Evolutionary conservation across 257 asterid genomes (phyloP).

Genomic region (Solanum sejunctum): DNA sequence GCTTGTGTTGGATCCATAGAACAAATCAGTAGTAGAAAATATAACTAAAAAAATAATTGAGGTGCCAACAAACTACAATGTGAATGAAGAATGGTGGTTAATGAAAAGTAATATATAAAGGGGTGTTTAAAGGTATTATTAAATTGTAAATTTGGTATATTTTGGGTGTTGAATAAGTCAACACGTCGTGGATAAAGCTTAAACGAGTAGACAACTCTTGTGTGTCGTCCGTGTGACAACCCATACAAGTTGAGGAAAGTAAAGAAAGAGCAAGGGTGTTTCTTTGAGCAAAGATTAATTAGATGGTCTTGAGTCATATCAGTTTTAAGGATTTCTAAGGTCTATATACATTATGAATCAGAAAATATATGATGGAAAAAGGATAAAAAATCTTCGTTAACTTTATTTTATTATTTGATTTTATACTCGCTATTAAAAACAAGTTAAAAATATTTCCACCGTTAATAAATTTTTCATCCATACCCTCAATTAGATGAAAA

Average conservation of each 20-base stretch:
- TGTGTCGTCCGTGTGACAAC: background rate
- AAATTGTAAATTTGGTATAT: background rate
- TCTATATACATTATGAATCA: too few relatives aligned
- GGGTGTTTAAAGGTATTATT: background rate
- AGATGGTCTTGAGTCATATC: too few relatives aligned
- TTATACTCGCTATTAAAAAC: too few relatives aligned
- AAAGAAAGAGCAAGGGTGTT: too few relatives aligned
- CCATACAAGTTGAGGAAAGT: background rate
- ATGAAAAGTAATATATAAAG: background rate
- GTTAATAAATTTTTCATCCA: too few relatives aligned
- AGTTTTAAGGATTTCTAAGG: too few relatives aligned
- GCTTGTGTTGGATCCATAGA: background rate
- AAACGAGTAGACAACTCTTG: background rate
- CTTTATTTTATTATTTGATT: too few relatives aligned
- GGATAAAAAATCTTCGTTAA: too few relatives aligned
- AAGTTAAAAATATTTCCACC: too few relatives aligned
- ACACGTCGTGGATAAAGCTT: background rate
- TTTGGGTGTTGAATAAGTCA: background rate
- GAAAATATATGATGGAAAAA: too few relatives aligned
- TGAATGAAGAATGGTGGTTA: background rate
- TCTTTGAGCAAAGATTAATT: too few relatives aligned
- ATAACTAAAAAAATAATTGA: background rate
- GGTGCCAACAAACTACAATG: accelerated
- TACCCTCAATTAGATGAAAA: too few relatives aligned
- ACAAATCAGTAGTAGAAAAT: background rate